phyloP scores from a whole-genome alignment of 257 asterid species.

The Ilex aquifolium region DNA sequence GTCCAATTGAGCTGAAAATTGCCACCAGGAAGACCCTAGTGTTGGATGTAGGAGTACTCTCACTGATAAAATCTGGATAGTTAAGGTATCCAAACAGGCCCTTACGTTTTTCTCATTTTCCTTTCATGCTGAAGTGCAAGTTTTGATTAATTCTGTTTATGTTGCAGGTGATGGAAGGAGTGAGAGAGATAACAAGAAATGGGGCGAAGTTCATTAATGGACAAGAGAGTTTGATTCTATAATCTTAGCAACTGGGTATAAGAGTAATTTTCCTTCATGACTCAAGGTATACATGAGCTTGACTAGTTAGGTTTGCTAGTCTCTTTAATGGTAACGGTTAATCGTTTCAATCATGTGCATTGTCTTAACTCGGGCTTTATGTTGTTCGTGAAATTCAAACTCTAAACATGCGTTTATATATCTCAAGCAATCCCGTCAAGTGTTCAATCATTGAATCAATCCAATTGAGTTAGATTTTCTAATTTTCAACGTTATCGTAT shows the following conservation, averaged over 20 bases:
- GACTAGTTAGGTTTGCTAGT: too few species aligned
- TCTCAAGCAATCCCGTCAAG: too few species aligned
- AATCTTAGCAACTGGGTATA: conserved; percentile 89
- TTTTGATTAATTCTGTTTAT: neutral
- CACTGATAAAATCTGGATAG: conserved; percentile 58
- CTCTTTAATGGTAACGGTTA: too few species aligned
- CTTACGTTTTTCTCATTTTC: too few species aligned
- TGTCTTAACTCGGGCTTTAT: too few species aligned
- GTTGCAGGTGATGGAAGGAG: conserved; percentile 59
- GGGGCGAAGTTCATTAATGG: conserved; percentile 85
- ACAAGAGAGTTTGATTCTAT: conserved; percentile 80
- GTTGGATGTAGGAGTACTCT: conserved; percentile 78
- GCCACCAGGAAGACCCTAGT: conserved; percentile 89
- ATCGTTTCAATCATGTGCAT: too few species aligned
- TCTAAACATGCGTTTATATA: too few species aligned
- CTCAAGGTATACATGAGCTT: conserved; percentile 50
- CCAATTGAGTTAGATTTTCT: too few species aligned
- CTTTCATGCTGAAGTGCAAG: neutral
- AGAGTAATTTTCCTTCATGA: conserved; percentile 89
- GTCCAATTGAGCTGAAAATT: conserved; percentile 80
- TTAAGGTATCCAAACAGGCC: conserved; percentile 36
- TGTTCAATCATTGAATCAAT: too few species aligned
- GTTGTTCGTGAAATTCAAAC: too few species aligned
- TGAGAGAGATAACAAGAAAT: conserved; percentile 57
- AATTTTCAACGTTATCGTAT: too few species aligned